Conservation (phyloP, 2,329 filamentous ascomycete genomes). For the Fusarium humuli region DNA sequence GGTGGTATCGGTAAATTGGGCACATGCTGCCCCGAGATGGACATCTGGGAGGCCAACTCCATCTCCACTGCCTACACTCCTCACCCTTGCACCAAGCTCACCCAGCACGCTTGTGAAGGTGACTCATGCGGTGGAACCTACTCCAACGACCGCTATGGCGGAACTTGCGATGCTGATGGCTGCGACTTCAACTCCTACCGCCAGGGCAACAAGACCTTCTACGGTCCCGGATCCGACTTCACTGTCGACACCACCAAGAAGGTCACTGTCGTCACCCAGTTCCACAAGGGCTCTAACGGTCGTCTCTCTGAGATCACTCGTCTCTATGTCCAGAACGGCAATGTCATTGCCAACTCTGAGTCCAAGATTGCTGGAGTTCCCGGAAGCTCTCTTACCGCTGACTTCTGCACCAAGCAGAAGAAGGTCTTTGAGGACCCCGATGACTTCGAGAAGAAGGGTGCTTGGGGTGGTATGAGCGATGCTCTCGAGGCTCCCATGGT, state of each 20-base stretch:
- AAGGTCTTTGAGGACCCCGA: constrained; percentile 64
- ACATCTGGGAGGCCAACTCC: constrained; percentile 73
- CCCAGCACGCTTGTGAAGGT: constrained; percentile 63
- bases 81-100: constrained; percentile 68
- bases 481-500: constrained; percentile 59
- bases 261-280: constrained; percentile 76
- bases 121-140: constrained; percentile 66
- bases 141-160: constrained; percentile 65
- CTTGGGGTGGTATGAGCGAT: constrained; percentile 66
- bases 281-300: constrained; percentile 62
- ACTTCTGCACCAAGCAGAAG: constrained; percentile 71
- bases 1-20: constrained; percentile 64
- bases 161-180: constrained; percentile 75
- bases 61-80: constrained; percentile 73
- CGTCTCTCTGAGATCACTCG: constrained; percentile 70
- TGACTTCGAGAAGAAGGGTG: constrained; percentile 67
- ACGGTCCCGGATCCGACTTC: constrained; percentile 64
- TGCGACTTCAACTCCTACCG: constrained; percentile 79
- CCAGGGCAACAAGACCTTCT: constrained; percentile 72
- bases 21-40: constrained; percentile 73
- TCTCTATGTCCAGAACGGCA: constrained; percentile 73
- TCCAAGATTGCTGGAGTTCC: constrained; percentile 54
- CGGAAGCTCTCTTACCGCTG: constrained; percentile 64
- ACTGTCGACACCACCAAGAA: constrained; percentile 70
- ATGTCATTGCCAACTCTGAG: constrained; percentile 66